Base-by-base conservation (phyloP, 306 rosid genomes). In the Sphenostylis stenocarpa region DNA sequence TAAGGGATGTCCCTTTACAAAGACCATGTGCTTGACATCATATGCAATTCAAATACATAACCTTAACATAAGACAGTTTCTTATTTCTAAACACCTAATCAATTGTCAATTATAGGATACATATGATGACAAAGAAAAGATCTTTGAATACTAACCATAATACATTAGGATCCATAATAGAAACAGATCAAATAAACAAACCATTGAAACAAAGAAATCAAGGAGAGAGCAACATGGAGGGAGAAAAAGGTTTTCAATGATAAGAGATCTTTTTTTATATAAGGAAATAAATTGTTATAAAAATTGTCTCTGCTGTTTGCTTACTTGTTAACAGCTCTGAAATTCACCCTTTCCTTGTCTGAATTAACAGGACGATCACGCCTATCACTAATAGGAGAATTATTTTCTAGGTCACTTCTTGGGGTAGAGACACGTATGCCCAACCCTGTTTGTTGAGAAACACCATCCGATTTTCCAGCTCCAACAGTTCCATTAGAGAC, bases 291-390 rank as follows among this genome's bases (percentile, higher is more conserved):
- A 72, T 75, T 81, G 52, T 49, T 67, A 41, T 33, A 85, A 55
- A 67, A 57, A 84, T 44, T 36, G 11, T 39, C 20, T 47, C 28
- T 28, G 16, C 4, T 76, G 29, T 45, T 24, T 70, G 67, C 89
- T 73, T 89, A 93, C 98, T 91, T 93, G 78, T 86, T 90, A 71
- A 82, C 79, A 38, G 87, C 85, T 88, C 91, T 91, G 67, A 82
- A 80, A 79, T 89, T 89, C 84, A 73, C 85, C 88, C 90, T 90
- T 82, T 93, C 98, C 87, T 90, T 93, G 72, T 90, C 98, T 57
- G 87, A 86, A 65, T 80, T 88, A 81, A 84, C 82, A 76, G 88
- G 84, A 77, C 86, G 93, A 49, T 93, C 98, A 78, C 91, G 88
- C 87, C 84, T 90, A 65, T 90, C 96, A 80, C 13, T 87, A 77